Percentiles rank a stretch among this genome's conserved stretches.
These are phyloP conservation scores for Leishmania lainsoni DNA, from an alignment of 208 protist genomes.

Conservation along the genomic window DNA sequence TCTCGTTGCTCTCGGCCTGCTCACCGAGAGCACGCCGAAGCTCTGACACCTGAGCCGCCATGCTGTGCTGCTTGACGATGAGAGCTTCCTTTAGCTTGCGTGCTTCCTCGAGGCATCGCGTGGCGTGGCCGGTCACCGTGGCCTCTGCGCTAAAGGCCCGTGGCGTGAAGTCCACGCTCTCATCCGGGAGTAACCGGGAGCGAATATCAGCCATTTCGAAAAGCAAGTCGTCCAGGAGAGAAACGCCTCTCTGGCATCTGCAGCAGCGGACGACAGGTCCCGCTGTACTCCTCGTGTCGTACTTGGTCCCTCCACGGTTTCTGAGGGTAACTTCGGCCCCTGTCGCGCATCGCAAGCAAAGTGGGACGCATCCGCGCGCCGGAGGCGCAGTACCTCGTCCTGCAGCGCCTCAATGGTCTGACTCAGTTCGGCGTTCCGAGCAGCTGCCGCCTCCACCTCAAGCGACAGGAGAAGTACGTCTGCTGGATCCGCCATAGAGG, in stretches of 20 bases:
- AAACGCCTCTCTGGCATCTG: constrained; percentile 23
- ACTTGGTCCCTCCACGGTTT: not conserved
- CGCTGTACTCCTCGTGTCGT: not conserved
- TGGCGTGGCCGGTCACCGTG: constrained; percentile 20
- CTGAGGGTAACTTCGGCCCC: not conserved
- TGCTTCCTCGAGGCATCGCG: constrained; percentile 25
- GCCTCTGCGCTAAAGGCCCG: constrained; percentile 7
- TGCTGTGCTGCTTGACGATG: constrained; percentile 22
- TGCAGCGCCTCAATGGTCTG: constrained; percentile 42
- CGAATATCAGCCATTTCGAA: constrained; percentile 40
- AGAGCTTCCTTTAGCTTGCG: constrained; percentile 26
- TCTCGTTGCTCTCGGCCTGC: constrained; percentile 12
- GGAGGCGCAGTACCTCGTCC: constrained; percentile 23
- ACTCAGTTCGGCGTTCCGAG: constrained; percentile 69
- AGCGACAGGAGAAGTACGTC: constrained; percentile 58
- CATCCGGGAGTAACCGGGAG: constrained; percentile 7
- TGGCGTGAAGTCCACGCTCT: constrained; percentile 16
- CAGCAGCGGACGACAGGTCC: not conserved
- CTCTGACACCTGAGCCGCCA: constrained; percentile 12
- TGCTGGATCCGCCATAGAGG: constrained; percentile 20
- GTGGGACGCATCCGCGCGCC: not conserved
- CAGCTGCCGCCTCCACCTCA: constrained; percentile 76
- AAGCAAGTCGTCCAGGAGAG: constrained; percentile 29
- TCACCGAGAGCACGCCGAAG: constrained; percentile 25
- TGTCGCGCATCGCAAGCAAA: not conserved